Percentiles rank a stretch among this genome's conserved stretches.
phyloP scores from a whole-genome alignment of 2,329 filamentous ascomycete species.

The Sporothrix luriei region DNA sequence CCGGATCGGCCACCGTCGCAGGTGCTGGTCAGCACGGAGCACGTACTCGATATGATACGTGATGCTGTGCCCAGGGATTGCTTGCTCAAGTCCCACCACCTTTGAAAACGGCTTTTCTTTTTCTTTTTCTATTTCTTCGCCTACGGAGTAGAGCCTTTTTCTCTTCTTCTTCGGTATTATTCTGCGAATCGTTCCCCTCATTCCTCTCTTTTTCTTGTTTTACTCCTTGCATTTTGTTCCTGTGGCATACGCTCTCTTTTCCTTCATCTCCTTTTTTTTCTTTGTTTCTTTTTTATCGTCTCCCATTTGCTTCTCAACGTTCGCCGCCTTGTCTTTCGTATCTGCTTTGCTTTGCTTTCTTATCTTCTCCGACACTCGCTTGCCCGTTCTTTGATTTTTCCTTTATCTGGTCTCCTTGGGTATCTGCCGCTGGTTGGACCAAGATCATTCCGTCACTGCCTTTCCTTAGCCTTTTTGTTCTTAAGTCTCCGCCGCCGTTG shows the following conservation, averaged over 20 bases:
- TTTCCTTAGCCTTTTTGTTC: background rate
- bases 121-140: constrained; percentile 2
- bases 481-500: constrained; percentile 7
- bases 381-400: background rate
- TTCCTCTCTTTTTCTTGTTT: background rate
- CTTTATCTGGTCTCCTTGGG: constrained; percentile 6
- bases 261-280: background rate
- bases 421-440: constrained; percentile 30
- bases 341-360: background rate
- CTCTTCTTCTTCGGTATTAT: background rate
- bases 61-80: constrained; percentile 41
- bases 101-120: background rate
- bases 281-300: background rate
- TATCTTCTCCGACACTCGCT: constrained; percentile 11
- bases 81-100: constrained; percentile 15
- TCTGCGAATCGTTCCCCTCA: constrained; percentile 24
- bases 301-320: background rate
- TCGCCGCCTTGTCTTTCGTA: background rate
- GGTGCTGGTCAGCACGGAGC: constrained; percentile 37
- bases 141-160: too few relatives aligned
- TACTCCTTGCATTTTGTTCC: background rate
- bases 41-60: constrained; percentile 38
- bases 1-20: constrained; percentile 39
- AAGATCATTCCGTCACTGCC: constrained; percentile 18
- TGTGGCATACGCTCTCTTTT: background rate